Base-by-base conservation (phyloP, 140 eudicot genomes). In the Stevia rebaudiana region DNA sequence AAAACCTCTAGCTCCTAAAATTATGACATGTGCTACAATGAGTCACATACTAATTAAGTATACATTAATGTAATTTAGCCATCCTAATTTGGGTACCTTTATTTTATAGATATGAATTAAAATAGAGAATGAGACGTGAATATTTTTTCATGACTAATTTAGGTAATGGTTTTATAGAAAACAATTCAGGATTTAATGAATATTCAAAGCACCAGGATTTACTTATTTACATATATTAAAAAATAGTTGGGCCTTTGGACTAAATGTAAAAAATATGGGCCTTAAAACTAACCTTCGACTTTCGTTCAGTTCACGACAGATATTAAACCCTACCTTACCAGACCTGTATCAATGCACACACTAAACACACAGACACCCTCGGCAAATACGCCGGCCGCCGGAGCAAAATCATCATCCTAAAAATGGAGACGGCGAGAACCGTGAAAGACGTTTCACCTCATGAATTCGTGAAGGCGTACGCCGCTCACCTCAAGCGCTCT, bases 401-500 rank as follows among this genome's bases (percentile, higher is more conserved):
- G 37, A 37, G 57, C 52, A 41, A 22, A 12, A 50, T 11, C n/a
- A n/a, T 31, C 63, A 37, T 47, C 49, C 68, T 31, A 48, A 65
- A 52, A 57, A 83, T 83, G 89, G 85, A 77, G 89, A 54, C 80
- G 5, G 82, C 85, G 18, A 73, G 78, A 62, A 84, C 90, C 1
- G 90, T 81, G 63, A 84, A 84, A 62, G 63, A 56, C 25, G 63
- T 56, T 31, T 56, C 63, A 31, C 63, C 63, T 31, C 63, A 56
- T 56, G 43, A 78, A 23, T 81, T 81, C 22, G 86, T 81, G 47
- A 74, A 78, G 72, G 90, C 90, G 11, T 84, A 84, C 71, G 84
- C 90, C 60, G 87, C 87, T 61, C 90, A 84, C 33, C 90, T 84
- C 75, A 84, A 84, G 69, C 90, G 87, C 31, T 78, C 84, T 72